Evolutionary conservation across 352 stramenopile genomes (phyloP).

Genomic region (Thalassiosira exigua): DNA sequence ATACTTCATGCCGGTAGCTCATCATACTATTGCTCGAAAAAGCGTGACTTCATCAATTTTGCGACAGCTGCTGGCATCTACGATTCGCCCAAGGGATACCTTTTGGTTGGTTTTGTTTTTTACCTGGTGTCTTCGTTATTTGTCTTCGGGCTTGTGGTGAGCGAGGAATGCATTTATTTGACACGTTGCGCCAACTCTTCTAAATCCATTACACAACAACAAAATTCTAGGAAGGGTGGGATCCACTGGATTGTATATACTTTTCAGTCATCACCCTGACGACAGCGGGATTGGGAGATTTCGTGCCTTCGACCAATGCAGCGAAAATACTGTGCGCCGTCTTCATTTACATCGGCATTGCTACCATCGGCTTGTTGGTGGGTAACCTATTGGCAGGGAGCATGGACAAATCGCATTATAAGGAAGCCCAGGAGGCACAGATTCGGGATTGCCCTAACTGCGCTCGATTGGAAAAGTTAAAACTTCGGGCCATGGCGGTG

Average conservation of each 20-base stretch:
- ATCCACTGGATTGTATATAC: slow-evolving; percentile 83
- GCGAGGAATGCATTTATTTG: too few species aligned
- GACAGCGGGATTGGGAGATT: slow-evolving; percentile 77
- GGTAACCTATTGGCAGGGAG: slow-evolving; percentile 81
- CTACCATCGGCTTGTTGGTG: slow-evolving; percentile 84
- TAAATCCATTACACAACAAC: too few species aligned
- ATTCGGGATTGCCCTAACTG: slow-evolving; percentile 80
- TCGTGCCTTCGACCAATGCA: slow-evolving; percentile 73
- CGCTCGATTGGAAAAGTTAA: slow-evolving; percentile 53
- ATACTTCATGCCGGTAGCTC: too few species aligned
- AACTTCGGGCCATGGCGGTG: slow-evolving; percentile 2
- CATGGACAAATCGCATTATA: slow-evolving; percentile 72
- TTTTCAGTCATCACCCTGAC: slow-evolving; percentile 84
- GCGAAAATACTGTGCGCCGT: slow-evolving; percentile 83
- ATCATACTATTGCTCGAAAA: too few species aligned
- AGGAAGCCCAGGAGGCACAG: slow-evolving; percentile 66
- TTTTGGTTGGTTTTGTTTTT: slow-evolving; percentile 78
- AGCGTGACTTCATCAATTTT: slow-evolving; percentile 82
- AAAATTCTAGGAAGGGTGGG: slow-evolving; percentile 85
- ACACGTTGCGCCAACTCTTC: too few species aligned
- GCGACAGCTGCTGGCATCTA: slow-evolving; percentile 66
- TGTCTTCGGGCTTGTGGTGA: slow-evolving; percentile 83
- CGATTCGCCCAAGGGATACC: slow-evolving; percentile 71
- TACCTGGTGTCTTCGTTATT: slow-evolving; percentile 82
- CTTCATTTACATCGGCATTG: slow-evolving; percentile 86